Evolutionary conservation across 805 yeast species (phyloP), one percentile per base, ranked within the genome.

Genomic region (Suhomyces xylopsoci): DNA sequence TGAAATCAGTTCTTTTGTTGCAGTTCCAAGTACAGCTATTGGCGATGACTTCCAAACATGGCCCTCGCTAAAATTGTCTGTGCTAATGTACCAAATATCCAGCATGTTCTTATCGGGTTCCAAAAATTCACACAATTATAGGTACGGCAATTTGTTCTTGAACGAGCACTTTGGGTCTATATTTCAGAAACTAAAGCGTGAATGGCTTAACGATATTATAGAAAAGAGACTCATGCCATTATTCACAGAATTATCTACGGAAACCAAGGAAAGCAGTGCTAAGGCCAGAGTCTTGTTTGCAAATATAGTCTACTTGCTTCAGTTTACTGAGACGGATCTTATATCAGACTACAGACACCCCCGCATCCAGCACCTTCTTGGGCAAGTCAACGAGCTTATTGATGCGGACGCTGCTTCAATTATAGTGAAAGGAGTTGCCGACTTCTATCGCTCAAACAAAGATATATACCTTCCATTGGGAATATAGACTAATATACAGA

Each of bases 371-470:
- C n/a, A 48, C 8, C n/a, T 17, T 5, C 20, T 42, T 9, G 7
- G 2, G 10, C 17, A 10, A 7, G 28, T 28, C 32, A 42, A 30
- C 30, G 44, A 36, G 7, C 12, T 22, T 15, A 30, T 41, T 6
- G 45, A 9, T 19, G 24, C 26, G 30, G 49, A 19, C 10, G 24
- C 41, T 20, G 40, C 17, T 26, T 32, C 20, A 1, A 49, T 49
- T 36, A 49, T 49, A 17, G 36, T 46, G 14, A 49, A 43, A 42
- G 48, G 41, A 5, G 55, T 50, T 5, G 45, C 46, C 12, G 71
- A 71, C 10, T 69, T 58, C 53, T 73, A 70, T 61, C 59, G 60
- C 45, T 56, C 72, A 5, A 65, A 59, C 51, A 66, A 56, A 42
- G 56, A 58, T 22, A 51, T 60, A 9, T 61, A 57, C 51, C 48